Percentiles rank a stretch among this genome's conserved stretches.
Evolutionary conservation across 441 rosid species (phyloP).

Genomic region (Populus tomentosa): DNA sequence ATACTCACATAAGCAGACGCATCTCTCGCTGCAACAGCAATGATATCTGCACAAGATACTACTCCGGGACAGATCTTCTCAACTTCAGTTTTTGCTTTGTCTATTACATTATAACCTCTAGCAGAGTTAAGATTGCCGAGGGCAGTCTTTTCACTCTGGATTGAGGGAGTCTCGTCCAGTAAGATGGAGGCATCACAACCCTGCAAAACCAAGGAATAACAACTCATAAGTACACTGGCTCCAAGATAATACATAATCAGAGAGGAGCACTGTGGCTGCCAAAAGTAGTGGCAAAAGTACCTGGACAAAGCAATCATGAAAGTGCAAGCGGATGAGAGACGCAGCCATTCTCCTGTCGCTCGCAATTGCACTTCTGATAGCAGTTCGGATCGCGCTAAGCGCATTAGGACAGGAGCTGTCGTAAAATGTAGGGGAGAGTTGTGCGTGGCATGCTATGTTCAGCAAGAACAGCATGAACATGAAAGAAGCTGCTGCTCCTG

Average conservation of each 20-base stretch:
- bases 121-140: conserved; percentile 30
- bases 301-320: too few relatives aligned
- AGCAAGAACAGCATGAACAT: neutral
- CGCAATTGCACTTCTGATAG: conserved; percentile 10
- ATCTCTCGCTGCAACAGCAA: conserved; percentile 57
- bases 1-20: conserved; percentile 48
- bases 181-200: conserved; percentile 62
- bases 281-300: too few relatives aligned
- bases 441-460: conserved; percentile 26
- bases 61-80: conserved; percentile 52
- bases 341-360: too few relatives aligned
- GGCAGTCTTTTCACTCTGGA: conserved; percentile 42
- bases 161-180: conserved; percentile 37
- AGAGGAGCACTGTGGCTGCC: too few relatives aligned
- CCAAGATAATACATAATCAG: too few relatives aligned
- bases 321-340: too few relatives aligned
- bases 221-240: neutral
- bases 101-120: conserved; percentile 51
- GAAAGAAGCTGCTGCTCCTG: neutral
- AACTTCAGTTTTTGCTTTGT: conserved; percentile 37
- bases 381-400: too few relatives aligned
- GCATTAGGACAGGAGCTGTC: conserved; percentile 5
- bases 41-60: conserved; percentile 59
- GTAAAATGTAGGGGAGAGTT: conserved; percentile 45
- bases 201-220: conserved; percentile 9